Evolutionary conservation across 495 filamentous ascomycete species (phyloP), one percentile per base, ranked within the genome.

Genomic region (Neurospora sublineolata): DNA sequence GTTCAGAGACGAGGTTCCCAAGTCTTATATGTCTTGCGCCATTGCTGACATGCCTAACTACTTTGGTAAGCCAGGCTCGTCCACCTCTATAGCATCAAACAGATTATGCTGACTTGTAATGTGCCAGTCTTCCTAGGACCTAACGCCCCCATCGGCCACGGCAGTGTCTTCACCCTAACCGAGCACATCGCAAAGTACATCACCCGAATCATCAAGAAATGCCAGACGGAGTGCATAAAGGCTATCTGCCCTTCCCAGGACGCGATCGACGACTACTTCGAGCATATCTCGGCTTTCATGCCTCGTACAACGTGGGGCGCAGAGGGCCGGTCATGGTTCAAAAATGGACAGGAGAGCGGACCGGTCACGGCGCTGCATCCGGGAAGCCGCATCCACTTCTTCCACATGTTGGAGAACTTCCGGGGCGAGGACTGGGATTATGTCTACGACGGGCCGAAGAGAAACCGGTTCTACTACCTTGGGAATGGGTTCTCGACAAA

Each of bases 381-480:
- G 0, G 85, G 85, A 14, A 84, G 81, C 70, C 80, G 85, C 8
- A 78, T 85, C 10, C 85, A 87, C 69, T 86, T 83, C 73, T 85
- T 86, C 75, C 80, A 86, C 36, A 85, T 85, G 84, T 78, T 87
- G 37, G 77, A 80, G 67, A 69, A 75, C 10, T 82, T 84, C 68
- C 76, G 85, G 4, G 82, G 79, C 46, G 85, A 87, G 78, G 85
- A 87, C 74, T 87, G 78, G 75, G 83, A 84, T 20, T 86, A 80
- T 69, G 77, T 76, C 0, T 84, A 85, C 44, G 79, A 81, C 18
- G 71, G 72, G 30, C 70, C 68, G 14, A 76, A 68, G n/a, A 40
- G 72, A 9, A 85, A 86, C 37, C 72, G 84, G 44, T 85, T 85
- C 58, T 37, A 40, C 40, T 86, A 83, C 70, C 78, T 86, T 3